Percentiles rank a stretch among this genome's conserved stretches.
These are phyloP conservation scores for Drechslera avenae DNA, from an alignment of 2,329 filamentous ascomycete genomes.

Conservation along the genomic window DNA sequence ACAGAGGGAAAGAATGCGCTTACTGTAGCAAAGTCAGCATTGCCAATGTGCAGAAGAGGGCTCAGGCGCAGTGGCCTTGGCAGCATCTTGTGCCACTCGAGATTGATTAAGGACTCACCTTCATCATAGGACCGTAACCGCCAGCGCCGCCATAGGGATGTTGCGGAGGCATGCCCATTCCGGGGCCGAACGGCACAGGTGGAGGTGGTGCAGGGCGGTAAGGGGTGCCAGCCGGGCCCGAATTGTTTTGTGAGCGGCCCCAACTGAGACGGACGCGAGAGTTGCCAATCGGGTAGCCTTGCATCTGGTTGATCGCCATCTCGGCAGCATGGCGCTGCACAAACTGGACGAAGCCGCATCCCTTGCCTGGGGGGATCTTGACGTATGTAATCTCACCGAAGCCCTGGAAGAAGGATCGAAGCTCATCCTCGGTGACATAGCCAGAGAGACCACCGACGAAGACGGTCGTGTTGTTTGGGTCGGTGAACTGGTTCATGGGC, in stretches of 20 bases:
- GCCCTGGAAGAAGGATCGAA: constrained; percentile 99
- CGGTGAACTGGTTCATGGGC: constrained; percentile 99
- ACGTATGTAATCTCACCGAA: constrained; percentile 99
- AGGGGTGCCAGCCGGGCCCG: constrained; percentile 90
- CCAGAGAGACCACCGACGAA: constrained; percentile 97
- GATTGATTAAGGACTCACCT: constrained; percentile 52
- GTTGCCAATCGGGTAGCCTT: constrained; percentile 98
- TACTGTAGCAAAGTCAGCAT: constrained; percentile 36
- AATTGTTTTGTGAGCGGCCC: constrained; percentile 99
- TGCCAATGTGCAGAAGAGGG: background rate
- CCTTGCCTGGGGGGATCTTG: constrained; percentile 99
- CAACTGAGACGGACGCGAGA: constrained; percentile 96
- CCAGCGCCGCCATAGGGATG: constrained; percentile 58
- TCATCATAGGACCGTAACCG: constrained; percentile 72
- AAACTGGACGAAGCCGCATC: constrained; percentile 98
- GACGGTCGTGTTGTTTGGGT: constrained; percentile 99
- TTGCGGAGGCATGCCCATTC: constrained; percentile 69
- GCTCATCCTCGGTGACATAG: constrained; percentile 98
- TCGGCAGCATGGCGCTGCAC: constrained; percentile 98
- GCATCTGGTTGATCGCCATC: constrained; percentile 99
- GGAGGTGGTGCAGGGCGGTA: constrained; percentile 91
- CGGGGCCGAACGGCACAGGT: constrained; percentile 66
- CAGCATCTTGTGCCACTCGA: background rate
- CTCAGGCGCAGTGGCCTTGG: background rate
- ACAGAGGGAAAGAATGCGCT: constrained; percentile 46